Percentiles rank a stretch among this genome's conserved stretches.
phyloP scores from a whole-genome alignment of 2,329 filamentous ascomycete genomes.

The Sphaerulina musiva region DNA sequence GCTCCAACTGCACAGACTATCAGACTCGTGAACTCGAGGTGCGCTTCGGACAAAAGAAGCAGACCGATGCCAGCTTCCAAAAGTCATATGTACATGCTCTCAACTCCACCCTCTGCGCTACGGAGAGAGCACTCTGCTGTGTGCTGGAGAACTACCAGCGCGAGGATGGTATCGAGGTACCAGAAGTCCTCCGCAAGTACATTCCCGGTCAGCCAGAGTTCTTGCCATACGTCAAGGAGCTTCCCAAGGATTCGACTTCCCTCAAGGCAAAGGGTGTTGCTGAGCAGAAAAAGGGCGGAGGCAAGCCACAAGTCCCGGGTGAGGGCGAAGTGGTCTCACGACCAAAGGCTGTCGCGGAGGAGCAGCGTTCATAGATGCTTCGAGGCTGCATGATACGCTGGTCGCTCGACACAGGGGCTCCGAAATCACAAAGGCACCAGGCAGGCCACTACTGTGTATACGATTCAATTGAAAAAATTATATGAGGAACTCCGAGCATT shows the following conservation, averaged over 20 bases:
- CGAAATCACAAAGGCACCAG: background rate
- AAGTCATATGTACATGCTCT: slow-evolving; percentile 94
- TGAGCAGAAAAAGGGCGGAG: slow-evolving; percentile 21
- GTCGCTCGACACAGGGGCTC: background rate
- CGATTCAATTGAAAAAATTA: background rate
- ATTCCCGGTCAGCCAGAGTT: slow-evolving; percentile 85
- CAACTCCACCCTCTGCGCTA: slow-evolving; percentile 85
- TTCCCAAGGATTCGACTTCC: slow-evolving; percentile 67
- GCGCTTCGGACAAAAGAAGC: slow-evolving; percentile 78
- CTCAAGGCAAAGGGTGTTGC: slow-evolving; percentile 44
- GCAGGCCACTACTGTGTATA: background rate
- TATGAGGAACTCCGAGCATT: no score
- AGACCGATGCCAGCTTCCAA: slow-evolving; percentile 62
- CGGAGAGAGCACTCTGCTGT: slow-evolving; percentile 87
- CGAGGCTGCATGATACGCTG: background rate
- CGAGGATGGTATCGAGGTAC: slow-evolving; percentile 72
- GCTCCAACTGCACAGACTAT: slow-evolving; percentile 97
- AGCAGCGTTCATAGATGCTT: slow-evolving; percentile 18
- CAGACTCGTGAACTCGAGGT: slow-evolving; percentile 92
- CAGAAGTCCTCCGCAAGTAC: slow-evolving; percentile 79
- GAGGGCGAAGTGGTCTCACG: slow-evolving; percentile 32
- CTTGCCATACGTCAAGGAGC: slow-evolving; percentile 78
- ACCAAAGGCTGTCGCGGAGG: slow-evolving; percentile 31
- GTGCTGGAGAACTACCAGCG: slow-evolving; percentile 96
- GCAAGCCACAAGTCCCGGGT: slow-evolving; percentile 25